A percentile compares a stretch with the other conserved stretches of the same genome.
Evolutionary conservation across 1,139 yeast species (phyloP).

Genomic region (Hansenula anomala): DNA sequence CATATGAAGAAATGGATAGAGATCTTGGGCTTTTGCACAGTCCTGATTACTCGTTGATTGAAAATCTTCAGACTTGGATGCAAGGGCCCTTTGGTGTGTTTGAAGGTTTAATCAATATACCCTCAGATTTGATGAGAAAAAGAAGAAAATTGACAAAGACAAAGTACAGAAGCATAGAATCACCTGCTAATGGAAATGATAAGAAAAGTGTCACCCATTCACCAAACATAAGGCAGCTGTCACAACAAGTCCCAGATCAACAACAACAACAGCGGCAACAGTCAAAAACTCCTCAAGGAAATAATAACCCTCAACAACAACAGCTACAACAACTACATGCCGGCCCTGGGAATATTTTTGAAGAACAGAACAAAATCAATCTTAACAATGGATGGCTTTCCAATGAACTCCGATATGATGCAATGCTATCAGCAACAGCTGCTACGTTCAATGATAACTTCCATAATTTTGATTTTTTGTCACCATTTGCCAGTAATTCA

Average conservation of each 20-base stretch:
- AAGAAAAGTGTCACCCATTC: not conserved
- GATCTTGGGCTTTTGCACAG: conserved; percentile 61
- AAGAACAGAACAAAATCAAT: conserved; percentile 17
- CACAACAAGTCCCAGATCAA: not conserved
- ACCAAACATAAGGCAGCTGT: not conserved
- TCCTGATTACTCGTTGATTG: conserved; percentile 38
- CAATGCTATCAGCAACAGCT: conserved; percentile 60
- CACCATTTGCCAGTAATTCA: not conserved
- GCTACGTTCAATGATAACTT: conserved; percentile 33
- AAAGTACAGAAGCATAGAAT: conserved; percentile 20
- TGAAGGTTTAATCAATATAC: conserved; percentile 24
- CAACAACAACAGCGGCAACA: too few relatives aligned
- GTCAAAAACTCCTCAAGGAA: too few relatives aligned
- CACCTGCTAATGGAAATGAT: not conserved
- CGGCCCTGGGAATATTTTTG: conserved; percentile 11
- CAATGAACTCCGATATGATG: conserved; percentile 66
- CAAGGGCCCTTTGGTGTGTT: conserved; percentile 88
- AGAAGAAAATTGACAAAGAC: conserved; percentile 22
- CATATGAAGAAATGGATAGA: conserved; percentile 78
- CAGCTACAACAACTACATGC: too few relatives aligned
- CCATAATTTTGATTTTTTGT: not conserved
- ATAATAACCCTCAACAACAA: too few relatives aligned
- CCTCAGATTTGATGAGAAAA: conserved; percentile 19
- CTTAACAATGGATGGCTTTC: conserved; percentile 55
- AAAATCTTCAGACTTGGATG: conserved; percentile 47